Percentiles rank a stretch among this genome's conserved stretches.
phyloP scores from a whole-genome alignment of 306 rosid species.

The Dryas drummondii region DNA sequence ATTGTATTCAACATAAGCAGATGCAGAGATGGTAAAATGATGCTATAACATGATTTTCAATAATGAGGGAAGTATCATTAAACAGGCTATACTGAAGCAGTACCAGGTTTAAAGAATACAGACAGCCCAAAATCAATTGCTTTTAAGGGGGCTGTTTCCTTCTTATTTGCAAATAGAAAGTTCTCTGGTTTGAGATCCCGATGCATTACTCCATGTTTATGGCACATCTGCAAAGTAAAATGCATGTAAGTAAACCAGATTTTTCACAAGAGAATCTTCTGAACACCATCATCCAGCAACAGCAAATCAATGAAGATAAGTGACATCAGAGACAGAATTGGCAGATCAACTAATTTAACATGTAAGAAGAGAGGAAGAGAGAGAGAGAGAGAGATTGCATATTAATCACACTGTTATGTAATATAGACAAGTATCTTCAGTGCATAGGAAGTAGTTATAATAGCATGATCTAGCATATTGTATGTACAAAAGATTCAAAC shows the following conservation, averaged over 20 bases:
- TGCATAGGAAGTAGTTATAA: neutral
- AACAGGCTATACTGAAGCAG: neutral
- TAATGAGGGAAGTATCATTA: slow-evolving; percentile 3
- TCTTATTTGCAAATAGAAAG: slow-evolving; percentile 56
- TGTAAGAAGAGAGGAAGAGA: neutral
- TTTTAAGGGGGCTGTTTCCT: slow-evolving; percentile 55
- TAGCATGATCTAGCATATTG: too few species aligned
- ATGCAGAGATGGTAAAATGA: neutral
- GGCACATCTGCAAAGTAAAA: slow-evolving; percentile 45
- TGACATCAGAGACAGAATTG: neutral
- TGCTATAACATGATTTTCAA: neutral
- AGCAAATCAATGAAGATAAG: neutral
- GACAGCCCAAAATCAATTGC: slow-evolving; percentile 66
- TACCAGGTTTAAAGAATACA: slow-evolving; percentile 52
- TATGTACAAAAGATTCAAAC: neutral
- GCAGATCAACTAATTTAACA: neutral
- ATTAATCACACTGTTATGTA: neutral
- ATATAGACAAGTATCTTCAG: neutral
- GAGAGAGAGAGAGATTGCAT: neutral
- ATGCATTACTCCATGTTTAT: slow-evolving; percentile 62
- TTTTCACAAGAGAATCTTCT: neutral
- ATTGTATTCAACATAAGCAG: neutral
- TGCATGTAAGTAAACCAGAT: slow-evolving; percentile 9
- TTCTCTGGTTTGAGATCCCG: slow-evolving; percentile 67
- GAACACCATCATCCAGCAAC: neutral